These are phyloP conservation scores for Pseudogymnoascus sp. DNA, from an alignment of 2,329 filamentous ascomycete species.

Conservation along the genomic window DNA sequence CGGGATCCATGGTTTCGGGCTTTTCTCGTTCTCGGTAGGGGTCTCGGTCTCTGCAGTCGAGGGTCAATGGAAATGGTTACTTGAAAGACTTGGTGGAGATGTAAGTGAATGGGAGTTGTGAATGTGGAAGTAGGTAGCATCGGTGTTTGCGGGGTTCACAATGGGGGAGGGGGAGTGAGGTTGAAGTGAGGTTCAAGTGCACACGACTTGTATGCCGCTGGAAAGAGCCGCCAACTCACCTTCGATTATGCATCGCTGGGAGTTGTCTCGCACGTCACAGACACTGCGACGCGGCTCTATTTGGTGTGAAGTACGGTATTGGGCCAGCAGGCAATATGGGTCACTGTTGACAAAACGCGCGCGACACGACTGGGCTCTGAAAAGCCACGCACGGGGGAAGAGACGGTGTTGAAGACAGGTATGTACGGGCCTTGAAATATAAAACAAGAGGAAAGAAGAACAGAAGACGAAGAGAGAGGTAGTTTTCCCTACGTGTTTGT, in stretches of 20 bases:
- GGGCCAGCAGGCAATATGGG: not conserved
- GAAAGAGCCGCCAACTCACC: slow-evolving; percentile 7
- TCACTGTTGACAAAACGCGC: not conserved
- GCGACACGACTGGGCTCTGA: not conserved
- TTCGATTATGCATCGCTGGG: slow-evolving; percentile 5
- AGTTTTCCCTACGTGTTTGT: slow-evolving; percentile 6
- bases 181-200: not conserved
- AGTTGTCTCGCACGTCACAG: slow-evolving; percentile 7
- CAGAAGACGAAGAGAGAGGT: not conserved
- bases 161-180: not conserved
- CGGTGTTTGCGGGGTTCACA: not conserved
- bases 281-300: slow-evolving; percentile 3
- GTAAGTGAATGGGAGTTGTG: not conserved
- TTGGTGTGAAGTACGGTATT: not conserved
- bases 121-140: not conserved
- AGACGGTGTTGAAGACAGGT: not conserved
- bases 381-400: not conserved
- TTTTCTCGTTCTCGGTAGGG: slow-evolving; percentile 30
- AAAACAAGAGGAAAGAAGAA: not conserved
- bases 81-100: not conserved
- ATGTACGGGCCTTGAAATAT: not conserved
- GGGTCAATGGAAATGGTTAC: not conserved
- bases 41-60: not conserved
- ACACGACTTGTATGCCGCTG: not conserved
- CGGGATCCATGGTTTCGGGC: slow-evolving; percentile 57